Conservation (phyloP, 352 stramenopile genomes). For the Phytophthora hibernalis region DNA sequence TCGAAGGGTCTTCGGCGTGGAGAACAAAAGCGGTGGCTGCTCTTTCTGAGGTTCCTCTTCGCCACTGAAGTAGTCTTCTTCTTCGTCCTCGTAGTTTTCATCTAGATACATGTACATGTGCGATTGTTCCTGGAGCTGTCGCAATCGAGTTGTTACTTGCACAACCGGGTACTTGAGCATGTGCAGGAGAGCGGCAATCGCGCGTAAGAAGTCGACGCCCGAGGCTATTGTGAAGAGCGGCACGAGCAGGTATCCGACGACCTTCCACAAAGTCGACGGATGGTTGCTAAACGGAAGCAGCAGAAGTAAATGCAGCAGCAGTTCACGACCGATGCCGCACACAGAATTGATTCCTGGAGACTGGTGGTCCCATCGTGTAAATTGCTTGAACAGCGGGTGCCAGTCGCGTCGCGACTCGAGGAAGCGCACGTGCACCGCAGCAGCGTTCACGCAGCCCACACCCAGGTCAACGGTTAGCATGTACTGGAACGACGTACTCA, state of each 20-base stretch:
- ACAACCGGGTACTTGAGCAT: slow-evolving; percentile 54
- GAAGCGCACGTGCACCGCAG: slow-evolving; percentile 61
- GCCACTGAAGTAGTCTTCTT: slow-evolving; percentile 19
- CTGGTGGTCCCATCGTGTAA: slow-evolving; percentile 63
- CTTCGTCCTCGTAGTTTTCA: slow-evolving; percentile 18
- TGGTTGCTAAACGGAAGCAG: slow-evolving; percentile 55
- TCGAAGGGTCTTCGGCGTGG: slow-evolving; percentile 33
- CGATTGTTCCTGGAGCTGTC: slow-evolving; percentile 10
- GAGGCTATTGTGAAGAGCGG: slow-evolving; percentile 66
- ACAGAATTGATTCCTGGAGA: slow-evolving; percentile 48
- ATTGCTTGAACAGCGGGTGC: slow-evolving; percentile 70
- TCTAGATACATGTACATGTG: slow-evolving; percentile 5
- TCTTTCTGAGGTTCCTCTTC: slow-evolving; percentile 36
- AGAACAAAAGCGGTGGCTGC: slow-evolving; percentile 25
- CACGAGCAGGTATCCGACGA: slow-evolving; percentile 58
- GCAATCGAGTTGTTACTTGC: slow-evolving; percentile 28
- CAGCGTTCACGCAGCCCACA: slow-evolving; percentile 60
- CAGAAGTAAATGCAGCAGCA: slow-evolving; percentile 69
- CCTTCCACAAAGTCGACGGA: slow-evolving; percentile 37
- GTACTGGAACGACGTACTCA: slow-evolving; percentile 45
- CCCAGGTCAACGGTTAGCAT: slow-evolving; percentile 67
- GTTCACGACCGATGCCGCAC: slow-evolving; percentile 65
- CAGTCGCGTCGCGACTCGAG: slow-evolving; percentile 65
- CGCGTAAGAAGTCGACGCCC: slow-evolving; percentile 64
- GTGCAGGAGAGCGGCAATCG: slow-evolving; percentile 59